Evolutionary conservation across 75 land plant species (phyloP), one percentile per base, ranked within the genome.

Genomic region (Adiantum capillusveneris): DNA sequence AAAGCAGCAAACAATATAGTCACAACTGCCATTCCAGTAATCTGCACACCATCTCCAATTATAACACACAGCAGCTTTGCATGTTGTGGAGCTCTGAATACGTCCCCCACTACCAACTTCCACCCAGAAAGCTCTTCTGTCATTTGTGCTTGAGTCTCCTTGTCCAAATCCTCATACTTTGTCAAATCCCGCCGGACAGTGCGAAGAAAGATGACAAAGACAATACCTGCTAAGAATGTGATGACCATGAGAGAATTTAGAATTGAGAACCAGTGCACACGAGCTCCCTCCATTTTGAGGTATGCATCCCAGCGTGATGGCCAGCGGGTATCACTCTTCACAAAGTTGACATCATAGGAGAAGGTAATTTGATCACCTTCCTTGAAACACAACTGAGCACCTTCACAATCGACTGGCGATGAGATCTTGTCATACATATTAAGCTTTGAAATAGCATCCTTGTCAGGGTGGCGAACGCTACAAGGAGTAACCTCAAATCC

Each of bases 61-160:
- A 81, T 70, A 21, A 79, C 58, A 31, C 84, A 81, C 13, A 81
- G 75, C 9, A 81, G 71, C 56, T 57, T 16, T n/a, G 78, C 48
- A 31, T 67, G 60, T 16, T 27, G 25, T 14, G 82, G 84, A 13
- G 84, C 67, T 26, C 82, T 59, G 56, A 81, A 81, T 12, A 81
- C 84, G 54, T 81, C 84, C 2, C 83, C 83, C 0, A 81, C 84
- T 13, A 80, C 83, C 43, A 80, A 62, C 65, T 80, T 80, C 83
- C 83, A 81, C 29, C 83, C 83, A 19, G 83, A 81, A 11, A 81
- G 72, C 59, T 81, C 83, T 53, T 81, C 83, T 27, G 67, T 78
- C 83, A 81, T 81, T 52, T 81, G 79, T 7, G 75, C 75, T 34
- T 80, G 84, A 12, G 82, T 77, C 59, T 79, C 84, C 71, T 79